Conservation (phyloP, 768 basidiomycete species). For the Amanita inopinata region DNA sequence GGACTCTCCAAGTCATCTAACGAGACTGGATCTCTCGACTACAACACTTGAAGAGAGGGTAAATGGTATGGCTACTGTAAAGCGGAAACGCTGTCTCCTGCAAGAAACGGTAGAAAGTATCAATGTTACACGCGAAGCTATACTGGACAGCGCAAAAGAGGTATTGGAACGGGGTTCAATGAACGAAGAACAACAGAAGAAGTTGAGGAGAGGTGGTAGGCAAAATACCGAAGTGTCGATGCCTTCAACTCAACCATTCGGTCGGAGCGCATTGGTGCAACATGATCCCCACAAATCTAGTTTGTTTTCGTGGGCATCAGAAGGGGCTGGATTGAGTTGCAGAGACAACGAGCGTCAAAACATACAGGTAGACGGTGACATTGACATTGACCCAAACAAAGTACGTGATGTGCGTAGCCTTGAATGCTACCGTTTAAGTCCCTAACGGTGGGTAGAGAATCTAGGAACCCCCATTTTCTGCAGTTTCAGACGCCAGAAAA, state of each 20-base stretch:
- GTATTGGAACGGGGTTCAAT: conserved; percentile 19
- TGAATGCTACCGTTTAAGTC: no score
- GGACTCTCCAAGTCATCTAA: background rate
- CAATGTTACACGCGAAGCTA: conserved; percentile 35
- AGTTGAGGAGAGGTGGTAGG: background rate
- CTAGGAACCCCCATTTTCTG: no score
- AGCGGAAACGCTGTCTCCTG: background rate
- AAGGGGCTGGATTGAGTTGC: background rate
- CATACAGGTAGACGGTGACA: no score
- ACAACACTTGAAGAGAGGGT: conserved; percentile 4
- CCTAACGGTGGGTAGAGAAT: no score
- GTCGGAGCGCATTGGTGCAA: conserved; percentile 26
- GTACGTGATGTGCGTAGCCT: no score
- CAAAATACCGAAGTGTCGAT: conserved; percentile 10
- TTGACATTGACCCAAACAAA: no score
- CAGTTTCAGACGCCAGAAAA: no score
- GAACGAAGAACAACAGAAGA: conserved; percentile 5
- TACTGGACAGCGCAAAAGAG: conserved; percentile 27
- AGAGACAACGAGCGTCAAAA: no score
- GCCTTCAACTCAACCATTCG: conserved; percentile 30
- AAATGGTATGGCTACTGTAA: background rate
- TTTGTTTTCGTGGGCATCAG: conserved; percentile 1
- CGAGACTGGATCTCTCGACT: no score
- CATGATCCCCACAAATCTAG: conserved; percentile 7
- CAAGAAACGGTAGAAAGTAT: conserved; percentile 35